Base-by-base conservation (phyloP, 2,329 filamentous ascomycete species). In the Colletotrichum simmondsii region DNA sequence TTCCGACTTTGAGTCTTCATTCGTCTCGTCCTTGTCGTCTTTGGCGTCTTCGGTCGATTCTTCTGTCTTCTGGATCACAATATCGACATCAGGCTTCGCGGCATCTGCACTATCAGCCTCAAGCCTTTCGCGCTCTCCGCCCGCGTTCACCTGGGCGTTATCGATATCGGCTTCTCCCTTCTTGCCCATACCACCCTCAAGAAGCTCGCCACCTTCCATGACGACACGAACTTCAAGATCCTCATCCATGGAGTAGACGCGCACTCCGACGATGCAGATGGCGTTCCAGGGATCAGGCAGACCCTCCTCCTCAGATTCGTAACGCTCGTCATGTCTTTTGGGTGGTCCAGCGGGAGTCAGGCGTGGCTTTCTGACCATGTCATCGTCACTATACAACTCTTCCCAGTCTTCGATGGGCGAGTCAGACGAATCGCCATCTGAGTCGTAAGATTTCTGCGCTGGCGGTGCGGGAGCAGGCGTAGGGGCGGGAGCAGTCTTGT, bases 261-360 rank as follows among this genome's bases (percentile, higher is more conserved):
- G 86, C 64, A 92, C 81, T 0, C 91, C 90, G 0, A 92, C 86
- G 22, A 92, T 87, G 65, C 86, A 88, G 58, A 92, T 86, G 4
- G 90, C 90, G 77, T 92, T 92, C 90, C 91, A 92, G 1, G 89
- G 87, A 28, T 89, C 86, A 0, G 86, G 80, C 76, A 85, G 82
- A 72, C 87, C 88, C 76, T 91, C 88, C 69, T 90, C 89, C n/a
- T 90, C 88, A 0, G 86, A 87, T 24, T 88, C 86, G 49, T 88
- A 87, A 19, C 71, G 73, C 2, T 84, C 81, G 7, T 84, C 83
- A 5, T 78, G 77, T 3, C 78, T 76, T 1, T 79, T 75, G 0
- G 82, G 76, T 0, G 82, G 79, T 1, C 83, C 77, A 10, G 83
- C 81, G 49, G 82, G 80, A 2, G 81, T 78, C 54, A 83, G 78